These are phyloP conservation scores for Kregervanrija pseudodelftensis DNA, from an alignment of 805 yeast species.

Conservation along the genomic window DNA sequence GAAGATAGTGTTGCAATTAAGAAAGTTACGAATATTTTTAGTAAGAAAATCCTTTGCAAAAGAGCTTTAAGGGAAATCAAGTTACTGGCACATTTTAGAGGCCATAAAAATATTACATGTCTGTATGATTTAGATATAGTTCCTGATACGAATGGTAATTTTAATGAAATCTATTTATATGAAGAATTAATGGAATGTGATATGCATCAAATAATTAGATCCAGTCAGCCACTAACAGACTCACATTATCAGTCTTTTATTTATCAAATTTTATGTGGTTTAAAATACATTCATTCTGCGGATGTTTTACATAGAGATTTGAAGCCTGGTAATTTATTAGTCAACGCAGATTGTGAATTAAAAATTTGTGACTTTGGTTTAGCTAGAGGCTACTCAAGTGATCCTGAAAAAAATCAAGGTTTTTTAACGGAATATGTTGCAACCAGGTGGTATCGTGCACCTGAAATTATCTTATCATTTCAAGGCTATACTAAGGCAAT, in stretches of 20 bases:
- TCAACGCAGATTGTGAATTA: conserved; percentile 93
- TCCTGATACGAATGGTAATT: conserved; percentile 57
- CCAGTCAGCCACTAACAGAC: conserved; percentile 90
- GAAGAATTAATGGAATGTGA: conserved; percentile 99
- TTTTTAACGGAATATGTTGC: conserved; percentile 97
- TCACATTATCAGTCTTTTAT: conserved; percentile 91
- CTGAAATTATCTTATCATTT: conserved; percentile 92
- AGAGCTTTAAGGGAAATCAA: conserved; percentile 89
- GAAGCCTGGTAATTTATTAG: conserved; percentile 88
- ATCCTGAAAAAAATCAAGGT: conserved; percentile 83
- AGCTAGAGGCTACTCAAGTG: conserved; percentile 83
- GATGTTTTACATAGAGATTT: conserved; percentile 92
- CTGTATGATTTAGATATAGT: conserved; percentile 91
- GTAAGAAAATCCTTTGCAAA: conserved; percentile 84
- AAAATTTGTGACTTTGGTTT: conserved; percentile 96
- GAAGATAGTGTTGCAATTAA: conserved; percentile 91
- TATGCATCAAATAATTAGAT: conserved; percentile 92
- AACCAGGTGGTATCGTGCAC: conserved; percentile 98
- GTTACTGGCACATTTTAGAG: conserved; percentile 84
- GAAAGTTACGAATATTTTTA: conserved; percentile 90
- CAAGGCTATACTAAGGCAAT: conserved; percentile 95
- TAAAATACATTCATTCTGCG: conserved; percentile 91
- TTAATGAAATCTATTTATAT: conserved; percentile 87
- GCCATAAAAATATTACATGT: conserved; percentile 94
- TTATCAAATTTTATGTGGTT: conserved; percentile 87